Base-by-base conservation (phyloP, 768 basidiomycete genomes). In the Boletus rubroflammeus region DNA sequence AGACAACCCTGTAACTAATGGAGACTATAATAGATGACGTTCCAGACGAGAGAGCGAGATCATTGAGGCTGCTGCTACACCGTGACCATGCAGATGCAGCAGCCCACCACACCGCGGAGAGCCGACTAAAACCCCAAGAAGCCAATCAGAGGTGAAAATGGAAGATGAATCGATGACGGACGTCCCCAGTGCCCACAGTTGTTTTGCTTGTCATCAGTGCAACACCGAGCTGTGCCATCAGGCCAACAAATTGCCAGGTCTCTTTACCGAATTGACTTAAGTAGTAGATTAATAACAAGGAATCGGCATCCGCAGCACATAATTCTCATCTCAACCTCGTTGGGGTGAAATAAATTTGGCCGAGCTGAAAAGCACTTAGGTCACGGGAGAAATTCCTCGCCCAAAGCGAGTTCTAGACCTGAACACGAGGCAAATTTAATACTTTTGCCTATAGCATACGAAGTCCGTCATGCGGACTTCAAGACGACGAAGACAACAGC, bases 91-190 rank as follows among this genome's bases (percentile, higher is more conserved):
- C n/a, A n/a, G n/a, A 48, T 31, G 43, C 55, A 56, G 21, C 29
- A 50, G 19, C 55, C 23, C 19, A 50, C 40, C 36, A 41, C 41
- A 53, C 67, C 66, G 58, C 65, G 66, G 65, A 67, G 38, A 51
- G 51, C 62, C 61, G 61, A 57, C 49, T 23, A 58, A 54, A 48
- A 31, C 46, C 62, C 55, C 60, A 59, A 56, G 60, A 65, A 56
- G 45, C 45, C 29, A 44, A 43, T 46, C 32, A 35, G 19, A 31
- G 50, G 39, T 44, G 55, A 54, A 53, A 47, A 65, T 53, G 51
- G 56, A 64, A 51, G 32, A 54, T 39, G n/a, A n/a, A n/a, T n/a
- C n/a, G n/a, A n/a, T n/a, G 35, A 47, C 42, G 26, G 31, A 45
- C 35, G 45, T 39, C 48, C 23, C 23, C 23, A 25, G 41, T 21